Evolutionary conservation across 148 eudicot genomes (phyloP), one percentile per base, ranked within the genome.

Genomic region (Chenopodium album): DNA sequence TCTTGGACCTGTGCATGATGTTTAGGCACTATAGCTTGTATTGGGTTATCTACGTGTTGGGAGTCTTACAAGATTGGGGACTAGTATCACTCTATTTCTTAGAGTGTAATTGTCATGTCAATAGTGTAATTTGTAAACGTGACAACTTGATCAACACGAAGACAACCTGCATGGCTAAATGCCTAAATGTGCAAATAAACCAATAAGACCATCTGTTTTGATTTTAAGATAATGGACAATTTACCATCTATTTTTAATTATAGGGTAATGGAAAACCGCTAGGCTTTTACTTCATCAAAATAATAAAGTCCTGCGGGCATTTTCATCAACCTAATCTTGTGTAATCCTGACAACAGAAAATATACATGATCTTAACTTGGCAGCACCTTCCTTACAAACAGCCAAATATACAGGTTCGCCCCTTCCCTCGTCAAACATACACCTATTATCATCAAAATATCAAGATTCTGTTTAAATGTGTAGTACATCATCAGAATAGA

Each of bases 291-390:
- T 71, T 34, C 10, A 22, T 71, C 28, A 73, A 46, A 10, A 26
- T 5, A 4, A 46, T 47, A 5, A 9, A 78, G 48, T 48, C 41
- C 29, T 4, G 76, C n/a, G 20, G 65, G 76, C 8, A 26, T 48
- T 54, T 72, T 78, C 50, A 74, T 48, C 79, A 75, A 79, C 46
- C 71, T 46, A 54, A 41, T 68, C 34, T 73, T 12, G 23, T 78
- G 59, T 56, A 78, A 75, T 54, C 67, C 32, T 79, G 70, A 13
- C 72, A 78, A 46, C 37, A 63, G 73, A 48, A 76, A 65, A 77
- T 77, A 41, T 79, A 74, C 79, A 76, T 34, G 47, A 75, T 80
- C 72, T 79, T 68, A 17, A 72, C 34, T 32, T 37, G 74, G 78
- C 69, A 60, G 28, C 76, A 64, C 77, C 75, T n/a, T 41, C 34